Evolutionary conservation across 2,329 filamentous ascomycete genomes (phyloP), one percentile per base, ranked within the genome.

Genomic region (Fusarium austroafricanum): DNA sequence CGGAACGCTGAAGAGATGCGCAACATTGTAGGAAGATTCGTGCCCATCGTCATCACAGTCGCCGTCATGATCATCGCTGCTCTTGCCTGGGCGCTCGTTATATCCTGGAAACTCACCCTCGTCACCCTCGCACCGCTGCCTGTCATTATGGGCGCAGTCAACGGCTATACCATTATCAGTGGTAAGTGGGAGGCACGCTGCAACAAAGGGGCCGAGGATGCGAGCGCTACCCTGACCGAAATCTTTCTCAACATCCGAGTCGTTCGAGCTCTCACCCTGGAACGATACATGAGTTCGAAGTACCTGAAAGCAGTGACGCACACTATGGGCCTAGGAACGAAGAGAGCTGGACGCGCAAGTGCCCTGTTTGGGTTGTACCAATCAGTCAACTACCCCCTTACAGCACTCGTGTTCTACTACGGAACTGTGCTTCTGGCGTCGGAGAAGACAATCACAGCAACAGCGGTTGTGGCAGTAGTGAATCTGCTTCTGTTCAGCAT

Each of bases 1-100:
- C 87, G 91, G 17, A 92, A 93, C 71, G 92, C 91, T 0, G 94
- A 98, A 75, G 93, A 97, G 75, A 94, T 96, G 87, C 87, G 92
- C 10, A 94, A 92, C 70, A 81, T 98, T 0, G 84, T 97, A 0
- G 91, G 92, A 3, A 87, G 91, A 2, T 97, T 97, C 73, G 84
- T 90, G 1, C 90, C 91, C 2, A 87, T 91, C 53, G 78, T 91
- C 1, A 83, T 94, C 15, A 87, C 90, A 11, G 89, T 92, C 5
- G 75, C 83, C 1, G 79, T 88, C 51, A 94, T 97, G 84, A 83
- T 92, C 18, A 57, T 80, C 1, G 85, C 91, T n/a, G 89, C 92
- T 0, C 73, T 96, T 9, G 73, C 86, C 3, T 97, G 94, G 94
- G 89, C 92, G 6, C 77, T 96, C 17, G 76, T 83, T 1, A 86